Evolutionary conservation across 2,329 filamentous ascomycete genomes (phyloP).

Genomic region (Helotiales sp.): DNA sequence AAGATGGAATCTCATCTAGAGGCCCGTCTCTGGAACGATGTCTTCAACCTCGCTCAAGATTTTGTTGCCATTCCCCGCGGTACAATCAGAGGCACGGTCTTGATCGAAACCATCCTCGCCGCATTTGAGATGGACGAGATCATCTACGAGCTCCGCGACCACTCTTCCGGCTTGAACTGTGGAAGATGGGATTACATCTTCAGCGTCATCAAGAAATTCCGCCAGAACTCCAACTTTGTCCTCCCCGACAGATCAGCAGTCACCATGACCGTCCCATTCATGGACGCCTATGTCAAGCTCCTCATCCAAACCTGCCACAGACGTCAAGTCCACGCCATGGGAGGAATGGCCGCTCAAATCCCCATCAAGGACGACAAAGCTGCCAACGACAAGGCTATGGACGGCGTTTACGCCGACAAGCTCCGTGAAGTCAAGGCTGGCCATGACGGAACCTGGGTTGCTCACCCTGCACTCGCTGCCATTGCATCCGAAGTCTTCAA

Average conservation of each 20-base stretch:
- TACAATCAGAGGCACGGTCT: conserved; percentile 90
- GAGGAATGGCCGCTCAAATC: conserved; percentile 98
- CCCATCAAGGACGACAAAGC: conserved; percentile 94
- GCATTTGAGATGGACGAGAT: conserved; percentile 99
- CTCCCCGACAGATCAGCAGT: conserved; percentile 89
- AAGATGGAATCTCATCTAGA: conserved; percentile 99
- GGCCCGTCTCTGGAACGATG: conserved; percentile 97
- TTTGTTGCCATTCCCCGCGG: conserved; percentile 87
- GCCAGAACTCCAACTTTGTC: conserved; percentile 89
- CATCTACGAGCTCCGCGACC: conserved; percentile 97
- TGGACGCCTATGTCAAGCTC: conserved; percentile 96
- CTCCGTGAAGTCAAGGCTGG: conserved; percentile 93
- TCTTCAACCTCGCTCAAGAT: conserved; percentile 94
- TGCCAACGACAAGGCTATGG: conserved; percentile 95
- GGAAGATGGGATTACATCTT: conserved; percentile 99
- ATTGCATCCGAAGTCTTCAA: conserved; percentile 96
- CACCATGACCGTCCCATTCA: conserved; percentile 98
- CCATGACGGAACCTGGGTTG: conserved; percentile 96
- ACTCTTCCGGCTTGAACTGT: conserved; percentile 96
- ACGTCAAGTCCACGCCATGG: conserved; percentile 97
- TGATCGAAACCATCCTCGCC: conserved; percentile 97
- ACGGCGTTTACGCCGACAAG: conserved; percentile 91
- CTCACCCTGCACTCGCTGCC: conserved; percentile 86
- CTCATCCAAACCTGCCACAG: conserved; percentile 98
- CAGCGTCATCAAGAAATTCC: conserved; percentile 99